Percentiles rank a stretch among this genome's conserved stretches.
phyloP scores from a whole-genome alignment of 345 rosid species.

The Moricandia arvensis region DNA sequence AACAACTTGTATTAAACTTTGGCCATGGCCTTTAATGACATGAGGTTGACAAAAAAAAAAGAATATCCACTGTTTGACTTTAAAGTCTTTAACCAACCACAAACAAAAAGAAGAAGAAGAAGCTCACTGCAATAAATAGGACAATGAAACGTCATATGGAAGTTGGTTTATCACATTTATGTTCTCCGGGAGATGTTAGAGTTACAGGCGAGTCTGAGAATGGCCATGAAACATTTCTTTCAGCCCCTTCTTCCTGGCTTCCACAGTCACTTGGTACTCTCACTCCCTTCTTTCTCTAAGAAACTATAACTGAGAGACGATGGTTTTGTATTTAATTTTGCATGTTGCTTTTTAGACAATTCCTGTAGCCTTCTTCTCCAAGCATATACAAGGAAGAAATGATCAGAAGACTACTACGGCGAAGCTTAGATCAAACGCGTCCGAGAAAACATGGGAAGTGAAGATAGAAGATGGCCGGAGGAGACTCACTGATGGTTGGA shows the following conservation, averaged over 20 bases:
- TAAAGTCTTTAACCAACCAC: background rate
- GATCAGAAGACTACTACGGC: background rate
- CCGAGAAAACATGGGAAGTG: background rate
- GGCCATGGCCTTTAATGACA: no score
- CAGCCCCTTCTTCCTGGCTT: background rate
- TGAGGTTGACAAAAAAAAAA: no score
- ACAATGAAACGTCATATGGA: background rate
- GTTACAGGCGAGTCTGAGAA: background rate
- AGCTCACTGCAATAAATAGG: background rate
- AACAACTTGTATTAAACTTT: no score
- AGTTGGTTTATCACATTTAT: background rate
- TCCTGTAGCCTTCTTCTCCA: background rate
- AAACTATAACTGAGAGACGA: background rate
- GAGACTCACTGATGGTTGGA: background rate
- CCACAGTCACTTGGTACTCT: background rate
- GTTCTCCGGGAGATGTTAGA: background rate
- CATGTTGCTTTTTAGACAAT: background rate
- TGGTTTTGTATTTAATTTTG: background rate
- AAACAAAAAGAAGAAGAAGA: background rate
- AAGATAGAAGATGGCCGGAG: background rate
- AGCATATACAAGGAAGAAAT: background rate
- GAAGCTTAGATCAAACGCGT: background rate
- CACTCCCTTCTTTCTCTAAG: background rate
- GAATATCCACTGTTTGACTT: background rate
- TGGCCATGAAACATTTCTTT: background rate